phyloP scores from a whole-genome alignment of 139 green algal species.

The Edaphochlamys debaryana region DNA sequence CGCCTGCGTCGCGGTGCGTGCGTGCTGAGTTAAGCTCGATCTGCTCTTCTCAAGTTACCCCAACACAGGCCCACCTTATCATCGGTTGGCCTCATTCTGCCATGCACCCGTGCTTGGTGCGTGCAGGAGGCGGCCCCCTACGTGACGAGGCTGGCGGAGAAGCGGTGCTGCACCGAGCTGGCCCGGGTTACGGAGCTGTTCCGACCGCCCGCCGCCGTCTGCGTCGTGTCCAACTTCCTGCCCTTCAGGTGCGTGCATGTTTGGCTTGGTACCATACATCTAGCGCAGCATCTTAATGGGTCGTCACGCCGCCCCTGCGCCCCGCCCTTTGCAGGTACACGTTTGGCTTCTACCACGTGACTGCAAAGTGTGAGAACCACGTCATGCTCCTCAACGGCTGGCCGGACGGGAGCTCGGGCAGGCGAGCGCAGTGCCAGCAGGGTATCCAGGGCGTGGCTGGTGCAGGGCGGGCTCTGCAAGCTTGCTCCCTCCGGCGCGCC shows the following conservation, averaged over 20 bases:
- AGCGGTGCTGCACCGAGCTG: slow-evolving; percentile 21
- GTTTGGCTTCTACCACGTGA: slow-evolving; percentile 34
- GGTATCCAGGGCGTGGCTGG: too few species aligned
- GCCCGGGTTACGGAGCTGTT: slow-evolving; percentile 3
- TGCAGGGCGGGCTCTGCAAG: neutral
- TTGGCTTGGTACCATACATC: neutral
- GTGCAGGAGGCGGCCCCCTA: neutral
- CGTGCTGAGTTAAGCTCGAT: too few species aligned
- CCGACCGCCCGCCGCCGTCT: neutral
- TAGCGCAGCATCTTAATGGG: neutral
- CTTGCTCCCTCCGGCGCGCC: neutral
- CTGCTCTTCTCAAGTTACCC: too few species aligned
- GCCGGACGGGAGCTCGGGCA: slow-evolving; percentile 36
- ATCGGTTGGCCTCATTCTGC: too few species aligned
- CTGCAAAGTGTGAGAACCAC: slow-evolving; percentile 1
- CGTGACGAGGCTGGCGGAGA: slow-evolving; percentile 4
- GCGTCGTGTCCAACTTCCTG: neutral
- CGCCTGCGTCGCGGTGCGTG: too few species aligned
- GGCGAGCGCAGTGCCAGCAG: neutral
- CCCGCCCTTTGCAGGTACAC: neutral
- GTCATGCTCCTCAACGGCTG: slow-evolving; percentile 33
- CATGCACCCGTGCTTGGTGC: too few species aligned
- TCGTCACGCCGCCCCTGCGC: neutral
- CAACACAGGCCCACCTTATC: too few species aligned
- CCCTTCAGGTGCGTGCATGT: slow-evolving; percentile 8